Conservation (phyloP, 2,329 filamentous ascomycete species). For the Colletotrichum trifolii region DNA sequence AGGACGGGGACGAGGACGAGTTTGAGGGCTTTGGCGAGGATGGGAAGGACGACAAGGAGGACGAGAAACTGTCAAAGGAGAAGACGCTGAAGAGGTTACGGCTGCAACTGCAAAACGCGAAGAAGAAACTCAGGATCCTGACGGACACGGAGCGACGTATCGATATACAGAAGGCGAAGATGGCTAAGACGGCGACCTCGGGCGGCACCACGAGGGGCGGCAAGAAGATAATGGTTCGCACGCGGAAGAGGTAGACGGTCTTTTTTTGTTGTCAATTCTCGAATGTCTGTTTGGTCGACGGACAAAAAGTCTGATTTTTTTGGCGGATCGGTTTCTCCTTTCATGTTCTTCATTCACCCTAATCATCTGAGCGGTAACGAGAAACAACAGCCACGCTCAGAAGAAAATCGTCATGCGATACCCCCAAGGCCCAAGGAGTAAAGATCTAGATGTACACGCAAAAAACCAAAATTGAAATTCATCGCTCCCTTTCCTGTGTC, state of each 20-base stretch:
- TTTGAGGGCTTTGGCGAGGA: conserved; percentile 39
- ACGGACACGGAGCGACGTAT: conserved; percentile 67
- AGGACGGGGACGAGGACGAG: conserved; percentile 42
- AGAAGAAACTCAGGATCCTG: conserved; percentile 65
- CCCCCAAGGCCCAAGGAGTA: conserved; percentile 34
- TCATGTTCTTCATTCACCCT: conserved; percentile 33
- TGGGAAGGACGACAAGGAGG: conserved; percentile 41
- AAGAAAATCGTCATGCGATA: conserved; percentile 39
- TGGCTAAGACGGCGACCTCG: conserved; percentile 73
- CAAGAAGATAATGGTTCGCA: conserved; percentile 71
- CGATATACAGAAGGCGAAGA: conserved; percentile 69
- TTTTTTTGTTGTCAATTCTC: neutral
- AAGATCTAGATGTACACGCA: conserved; percentile 36
- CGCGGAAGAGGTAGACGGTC: conserved; percentile 64
- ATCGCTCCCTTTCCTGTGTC: conserved; percentile 23
- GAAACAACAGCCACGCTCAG: conserved; percentile 31
- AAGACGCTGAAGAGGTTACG: conserved; percentile 58
- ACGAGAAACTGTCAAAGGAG: conserved; percentile 52
- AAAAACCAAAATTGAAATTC: conserved; percentile 10
- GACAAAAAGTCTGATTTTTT: conserved; percentile 12
- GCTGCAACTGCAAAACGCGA: conserved; percentile 60
- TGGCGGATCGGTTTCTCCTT: neutral
- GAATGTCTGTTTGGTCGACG: conserved; percentile 14
- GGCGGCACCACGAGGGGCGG: conserved; percentile 69
- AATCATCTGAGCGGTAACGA: conserved; percentile 27